phyloP scores from a whole-genome alignment of 2,329 filamentous ascomycete genomes.

The Diplodia mutila region DNA sequence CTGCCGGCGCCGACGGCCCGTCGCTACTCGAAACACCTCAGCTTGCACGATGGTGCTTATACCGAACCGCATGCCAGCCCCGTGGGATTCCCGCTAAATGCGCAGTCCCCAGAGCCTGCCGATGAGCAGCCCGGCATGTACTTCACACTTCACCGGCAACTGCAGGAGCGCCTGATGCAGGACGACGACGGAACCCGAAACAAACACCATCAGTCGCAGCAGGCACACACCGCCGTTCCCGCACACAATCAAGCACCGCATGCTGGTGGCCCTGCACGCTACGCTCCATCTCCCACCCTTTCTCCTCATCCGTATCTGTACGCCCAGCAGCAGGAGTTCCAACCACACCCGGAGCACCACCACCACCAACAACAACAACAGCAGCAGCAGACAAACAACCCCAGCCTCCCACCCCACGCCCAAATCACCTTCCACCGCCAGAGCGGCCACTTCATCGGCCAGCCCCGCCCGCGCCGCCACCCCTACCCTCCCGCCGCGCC shows the following conservation, averaged over 20 bases:
- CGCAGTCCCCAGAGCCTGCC: neutral
- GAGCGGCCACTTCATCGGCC: constrained; percentile 11
- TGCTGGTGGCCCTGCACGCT: neutral
- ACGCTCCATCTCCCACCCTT: neutral
- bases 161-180: too few species aligned
- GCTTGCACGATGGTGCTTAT: neutral
- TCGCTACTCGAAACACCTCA: neutral
- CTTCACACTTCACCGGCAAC: too few species aligned
- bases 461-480: neutral
- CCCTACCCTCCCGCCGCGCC: neutral
- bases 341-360: too few species aligned
- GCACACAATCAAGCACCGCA: neutral
- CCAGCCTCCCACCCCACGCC: neutral
- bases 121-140: neutral
- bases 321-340: neutral
- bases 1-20: neutral
- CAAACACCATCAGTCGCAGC: neutral
- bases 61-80: neutral
- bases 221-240: neutral
- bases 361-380: too few species aligned
- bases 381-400: too few species aligned
- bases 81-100: neutral
- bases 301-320: neutral
- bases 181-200: neutral
- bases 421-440: constrained; percentile 9